Base-by-base conservation (phyloP, 2,329 filamentous ascomycete species). In the Scedosporium aurantiacum region DNA sequence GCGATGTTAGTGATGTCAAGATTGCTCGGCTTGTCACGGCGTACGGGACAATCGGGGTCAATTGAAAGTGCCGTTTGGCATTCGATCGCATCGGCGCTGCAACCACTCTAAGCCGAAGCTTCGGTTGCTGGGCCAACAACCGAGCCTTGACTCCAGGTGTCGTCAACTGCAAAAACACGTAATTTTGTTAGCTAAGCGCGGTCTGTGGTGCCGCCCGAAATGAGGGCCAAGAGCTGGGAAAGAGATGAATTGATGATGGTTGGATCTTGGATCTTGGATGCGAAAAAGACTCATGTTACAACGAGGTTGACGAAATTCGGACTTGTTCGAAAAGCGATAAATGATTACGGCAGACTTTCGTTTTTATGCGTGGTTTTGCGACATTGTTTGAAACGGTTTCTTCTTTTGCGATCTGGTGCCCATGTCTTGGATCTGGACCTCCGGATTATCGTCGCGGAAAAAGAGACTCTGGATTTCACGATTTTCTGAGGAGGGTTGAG, bases 91-190 rank as follows among this genome's bases (percentile, higher is more conserved):
- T 28, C 37, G 52, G 47, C 52, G 57, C 28, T 55, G 56, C 60
- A 40, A 40, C 23, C 63, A 62, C 59, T 65, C 62, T 54, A 66
- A 60, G 56, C 61, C 58, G 56, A 63, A 18, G n/a, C 2, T 16
- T 18, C n/a, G 8, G 59, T 61, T 61, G 40, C 59, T 18, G 37
- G 27, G 59, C 59, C 59, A 61, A 61, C 59, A 45, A 1, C 59
- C 50, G 47, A 61, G 37, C 52, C 59, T 37, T 21, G 27, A 54
- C 8, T 54, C 8, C 7, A 47, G 10, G 8, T 8, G 43, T 47
- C n/a, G 23, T 27, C 50, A 1, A 54, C n/a, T 28, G 18, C 3
- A 21, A 28, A 54, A 54, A 54, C 50, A 54, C 18, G 50, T 18
- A 54, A 54, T 18, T 47, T 47, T 23, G 21, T 23, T 54, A 37